Evolutionary conservation across 768 basidiomycete genomes (phyloP).

Genomic region (Lactarius trivialis): DNA sequence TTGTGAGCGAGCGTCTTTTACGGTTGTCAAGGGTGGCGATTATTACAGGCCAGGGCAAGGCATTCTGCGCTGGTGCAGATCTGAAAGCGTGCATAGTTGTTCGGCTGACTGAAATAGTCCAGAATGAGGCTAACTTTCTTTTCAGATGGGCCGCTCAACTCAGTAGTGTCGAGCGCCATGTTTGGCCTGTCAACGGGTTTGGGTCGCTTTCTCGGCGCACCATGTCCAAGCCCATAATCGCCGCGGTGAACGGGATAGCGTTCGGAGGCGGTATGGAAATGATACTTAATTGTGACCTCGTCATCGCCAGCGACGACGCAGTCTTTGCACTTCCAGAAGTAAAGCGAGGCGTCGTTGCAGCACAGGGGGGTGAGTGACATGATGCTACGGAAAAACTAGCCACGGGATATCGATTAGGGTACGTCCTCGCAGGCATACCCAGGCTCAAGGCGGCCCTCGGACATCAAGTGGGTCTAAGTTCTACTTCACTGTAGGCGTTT

Average conservation of each 20-base stretch:
- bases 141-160: slow-evolving; percentile 52
- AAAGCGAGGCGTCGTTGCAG: slow-evolving; percentile 66
- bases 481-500: neutral
- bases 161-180: slow-evolving; percentile 40
- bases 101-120: neutral
- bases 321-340: slow-evolving; percentile 74
- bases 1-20: neutral
- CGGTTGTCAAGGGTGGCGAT: slow-evolving; percentile 53
- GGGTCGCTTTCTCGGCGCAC: slow-evolving; percentile 65
- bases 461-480: slow-evolving; percentile 55
- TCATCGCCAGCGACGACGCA: slow-evolving; percentile 59
- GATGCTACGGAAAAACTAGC: neutral
- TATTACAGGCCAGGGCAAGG: slow-evolving; percentile 63
- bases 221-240: slow-evolving; percentile 68
- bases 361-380: slow-evolving; percentile 53
- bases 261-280: slow-evolving; percentile 33
- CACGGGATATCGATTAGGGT: neutral
- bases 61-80: slow-evolving; percentile 79
- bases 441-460: slow-evolving; percentile 58
- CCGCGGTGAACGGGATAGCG: slow-evolving; percentile 68
- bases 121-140: neutral
- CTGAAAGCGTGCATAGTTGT: slow-evolving; percentile 52
- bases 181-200: slow-evolving; percentile 50
- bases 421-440: slow-evolving; percentile 45
- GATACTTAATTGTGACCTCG: slow-evolving; percentile 70